phyloP scores from a whole-genome alignment of 305 asterid genomes.

The Coffea humblotiana region DNA sequence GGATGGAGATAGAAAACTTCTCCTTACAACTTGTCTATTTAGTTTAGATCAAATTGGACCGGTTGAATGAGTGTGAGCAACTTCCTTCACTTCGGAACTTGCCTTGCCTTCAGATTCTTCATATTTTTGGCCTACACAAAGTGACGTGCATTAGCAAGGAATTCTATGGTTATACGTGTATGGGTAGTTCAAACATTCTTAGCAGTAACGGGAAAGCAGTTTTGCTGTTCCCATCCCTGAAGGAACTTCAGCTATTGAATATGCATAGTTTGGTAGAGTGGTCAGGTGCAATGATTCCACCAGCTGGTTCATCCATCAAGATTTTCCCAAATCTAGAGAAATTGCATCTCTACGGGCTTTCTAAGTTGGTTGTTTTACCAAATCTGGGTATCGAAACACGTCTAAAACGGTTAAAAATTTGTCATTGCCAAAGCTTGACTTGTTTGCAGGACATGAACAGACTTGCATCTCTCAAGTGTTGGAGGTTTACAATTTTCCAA shows the following conservation, averaged over 20 bases:
- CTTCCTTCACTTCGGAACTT: not conserved
- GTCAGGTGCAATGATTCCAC: not conserved
- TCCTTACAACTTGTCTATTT: not conserved
- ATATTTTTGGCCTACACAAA: not conserved
- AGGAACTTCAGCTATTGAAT: not conserved
- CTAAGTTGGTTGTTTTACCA: not conserved
- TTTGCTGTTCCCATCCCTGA: not conserved
- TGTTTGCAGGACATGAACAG: too few relatives aligned
- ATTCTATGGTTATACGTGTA: not conserved
- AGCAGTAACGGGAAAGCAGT: not conserved
- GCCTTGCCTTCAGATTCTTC: not conserved
- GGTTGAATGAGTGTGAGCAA: not conserved
- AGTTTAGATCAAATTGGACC: not conserved
- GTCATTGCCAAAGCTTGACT: too few relatives aligned
- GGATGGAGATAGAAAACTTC: not conserved
- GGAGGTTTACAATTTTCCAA: too few relatives aligned
- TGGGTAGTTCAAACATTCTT: not conserved
- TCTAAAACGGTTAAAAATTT: not conserved
- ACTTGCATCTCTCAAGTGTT: too few relatives aligned
- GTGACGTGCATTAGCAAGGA: not conserved
- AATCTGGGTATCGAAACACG: not conserved
- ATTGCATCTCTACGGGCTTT: not conserved
- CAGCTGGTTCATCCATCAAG: not conserved
- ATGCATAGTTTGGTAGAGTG: not conserved
- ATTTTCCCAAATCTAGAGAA: not conserved